Conservation (phyloP, 495 filamentous ascomycete species). For the Aspergillus egyptiacus region DNA sequence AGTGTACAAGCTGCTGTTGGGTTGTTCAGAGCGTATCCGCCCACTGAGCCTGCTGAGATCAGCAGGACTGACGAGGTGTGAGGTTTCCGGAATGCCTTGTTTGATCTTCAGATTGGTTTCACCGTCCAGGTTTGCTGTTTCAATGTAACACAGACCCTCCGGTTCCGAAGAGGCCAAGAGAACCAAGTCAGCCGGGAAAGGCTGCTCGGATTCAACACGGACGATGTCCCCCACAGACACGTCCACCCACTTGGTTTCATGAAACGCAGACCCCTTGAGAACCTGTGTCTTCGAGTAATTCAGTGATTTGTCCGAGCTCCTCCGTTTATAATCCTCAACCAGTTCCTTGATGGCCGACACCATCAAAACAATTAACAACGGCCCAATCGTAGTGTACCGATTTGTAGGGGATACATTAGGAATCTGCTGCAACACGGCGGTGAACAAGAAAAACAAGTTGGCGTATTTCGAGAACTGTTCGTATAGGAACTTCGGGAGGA, state of each 20-base stretch:
- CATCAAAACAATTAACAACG: conserved; percentile 78
- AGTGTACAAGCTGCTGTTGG: conserved; percentile 97
- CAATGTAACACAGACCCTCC: conserved; percentile 97
- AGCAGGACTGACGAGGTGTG: conserved; percentile 74
- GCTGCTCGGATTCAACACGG: conserved; percentile 89
- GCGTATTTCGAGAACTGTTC: conserved; percentile 99
- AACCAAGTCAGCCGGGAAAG: conserved; percentile 92
- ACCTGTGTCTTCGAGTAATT: conserved; percentile 87
- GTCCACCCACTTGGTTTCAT: conserved; percentile 87
- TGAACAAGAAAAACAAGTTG: conserved; percentile 99
- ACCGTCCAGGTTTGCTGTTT: conserved; percentile 96
- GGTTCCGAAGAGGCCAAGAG: conserved; percentile 92
- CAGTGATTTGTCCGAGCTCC: conserved; percentile 76
- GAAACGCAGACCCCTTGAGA: conserved; percentile 76
- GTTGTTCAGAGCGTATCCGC: conserved; percentile 87
- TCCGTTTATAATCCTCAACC: conserved; percentile 89
- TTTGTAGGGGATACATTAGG: conserved; percentile 93
- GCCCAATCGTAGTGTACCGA: conserved; percentile 90
- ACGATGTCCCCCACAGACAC: conserved; percentile 92
- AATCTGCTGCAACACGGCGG: conserved; percentile 90
- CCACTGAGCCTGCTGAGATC: conserved; percentile 86
- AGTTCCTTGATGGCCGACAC: conserved; percentile 94
- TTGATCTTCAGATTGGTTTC: conserved; percentile 99
- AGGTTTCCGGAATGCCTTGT: conserved; percentile 93
- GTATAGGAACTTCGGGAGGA: conserved; percentile 94